These are phyloP conservation scores for Lepiota brunneoincarnata DNA, from an alignment of 768 basidiomycete genomes.

Conservation along the genomic window DNA sequence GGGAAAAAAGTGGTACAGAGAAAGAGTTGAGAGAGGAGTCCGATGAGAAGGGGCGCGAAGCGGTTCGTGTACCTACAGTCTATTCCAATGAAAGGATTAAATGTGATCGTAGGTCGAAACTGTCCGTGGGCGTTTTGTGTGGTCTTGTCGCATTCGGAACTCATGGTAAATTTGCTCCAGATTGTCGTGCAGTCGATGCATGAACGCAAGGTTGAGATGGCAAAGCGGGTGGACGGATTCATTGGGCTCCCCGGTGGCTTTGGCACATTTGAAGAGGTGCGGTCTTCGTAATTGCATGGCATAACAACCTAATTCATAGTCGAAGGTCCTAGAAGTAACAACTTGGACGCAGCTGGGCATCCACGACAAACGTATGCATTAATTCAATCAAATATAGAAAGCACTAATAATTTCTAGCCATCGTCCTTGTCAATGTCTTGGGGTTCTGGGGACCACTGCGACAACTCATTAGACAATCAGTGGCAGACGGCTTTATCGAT, in stretches of 20 bases:
- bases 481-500: conserved; percentile 74
- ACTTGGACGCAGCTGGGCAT: conserved; percentile 95
- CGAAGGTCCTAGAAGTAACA: conserved; percentile 81
- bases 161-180: conserved; percentile 26
- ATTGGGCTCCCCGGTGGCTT: conserved; percentile 90
- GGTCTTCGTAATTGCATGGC: background rate
- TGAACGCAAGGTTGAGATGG: conserved; percentile 91
- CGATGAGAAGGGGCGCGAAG: conserved; percentile 25
- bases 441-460: conserved; percentile 84
- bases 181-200: conserved; percentile 82
- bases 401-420: conserved; percentile 43
- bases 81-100: background rate
- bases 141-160: background rate
- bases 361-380: conserved; percentile 70
- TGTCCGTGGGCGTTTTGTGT: conserved; percentile 18
- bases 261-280: conserved; percentile 92
- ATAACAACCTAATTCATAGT: background rate
- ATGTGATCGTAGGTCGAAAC: conserved; percentile 25
- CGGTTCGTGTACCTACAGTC: conserved; percentile 16
- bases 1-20: conserved; percentile 39
- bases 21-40: conserved; percentile 17
- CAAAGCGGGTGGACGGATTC: conserved; percentile 74
- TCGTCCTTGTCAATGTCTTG: conserved; percentile 83
- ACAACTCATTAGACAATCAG: conserved; percentile 62
- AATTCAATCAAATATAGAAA: background rate